A percentile compares a stretch with the other conserved stretches of the same genome.
Conservation (phyloP, 495 filamentous ascomycete genomes). For the Podospora pseudopauciseta region DNA sequence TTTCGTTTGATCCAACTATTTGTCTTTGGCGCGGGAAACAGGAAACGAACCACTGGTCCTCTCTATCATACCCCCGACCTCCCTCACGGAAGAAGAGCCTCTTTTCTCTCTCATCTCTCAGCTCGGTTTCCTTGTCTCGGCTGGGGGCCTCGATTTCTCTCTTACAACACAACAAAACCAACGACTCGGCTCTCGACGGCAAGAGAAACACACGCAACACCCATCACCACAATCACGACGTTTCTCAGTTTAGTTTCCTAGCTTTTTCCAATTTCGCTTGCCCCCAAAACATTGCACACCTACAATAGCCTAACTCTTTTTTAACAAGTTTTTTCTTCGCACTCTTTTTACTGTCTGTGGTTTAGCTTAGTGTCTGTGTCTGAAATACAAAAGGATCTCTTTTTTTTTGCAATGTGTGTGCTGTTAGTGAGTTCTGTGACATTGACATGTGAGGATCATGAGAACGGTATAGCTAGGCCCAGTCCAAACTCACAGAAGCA, state of each 20-base stretch:
- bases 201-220: constrained; percentile 8
- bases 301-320: constrained; percentile 10
- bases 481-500: no score
- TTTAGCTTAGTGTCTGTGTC: constrained; percentile 24
- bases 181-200: background rate
- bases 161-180: background rate
- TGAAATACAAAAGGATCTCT: constrained; percentile 20
- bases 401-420: background rate
- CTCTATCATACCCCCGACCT: constrained; percentile 9
- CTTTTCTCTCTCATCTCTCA: background rate
- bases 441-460: no score
- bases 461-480: no score
- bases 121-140: background rate
- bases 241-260: constrained; percentile 16
- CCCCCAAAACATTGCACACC: background rate
- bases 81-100: background rate
- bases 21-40: background rate
- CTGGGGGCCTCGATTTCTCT: background rate
- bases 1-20: constrained; percentile 3
- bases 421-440: no score
- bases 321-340: constrained; percentile 2
- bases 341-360: constrained; percentile 8
- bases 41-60: constrained; percentile 2
- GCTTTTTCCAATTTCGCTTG: constrained; percentile 1
- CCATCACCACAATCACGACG: background rate